A percentile compares a stretch with the other conserved stretches of the same genome.
phyloP scores from a whole-genome alignment of 2,329 filamentous ascomycete species.

The Hypoxylon sp. region DNA sequence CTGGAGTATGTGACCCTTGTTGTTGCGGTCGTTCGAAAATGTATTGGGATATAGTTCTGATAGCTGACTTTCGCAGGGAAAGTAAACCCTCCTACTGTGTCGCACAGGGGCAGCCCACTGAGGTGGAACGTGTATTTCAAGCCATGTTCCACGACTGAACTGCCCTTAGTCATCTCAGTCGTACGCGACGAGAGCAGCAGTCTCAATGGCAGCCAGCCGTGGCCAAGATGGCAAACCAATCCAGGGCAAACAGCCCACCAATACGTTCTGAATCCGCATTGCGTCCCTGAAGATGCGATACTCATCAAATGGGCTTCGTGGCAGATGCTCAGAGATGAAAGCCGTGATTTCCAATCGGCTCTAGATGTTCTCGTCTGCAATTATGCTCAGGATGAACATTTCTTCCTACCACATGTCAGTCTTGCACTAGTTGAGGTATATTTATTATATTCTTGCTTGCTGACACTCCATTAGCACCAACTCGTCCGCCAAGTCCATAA shows the following conservation, averaged over 20 bases:
- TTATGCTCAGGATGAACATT: constrained; percentile 37
- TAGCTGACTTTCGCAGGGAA: constrained; percentile 33
- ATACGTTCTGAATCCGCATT: constrained; percentile 34
- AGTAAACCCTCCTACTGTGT: constrained; percentile 11
- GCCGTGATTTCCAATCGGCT: constrained; percentile 46
- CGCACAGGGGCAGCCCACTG: constrained; percentile 25
- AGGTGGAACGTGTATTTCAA: constrained; percentile 43
- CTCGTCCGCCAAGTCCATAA: constrained; percentile 60
- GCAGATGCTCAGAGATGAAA: constrained; percentile 44
- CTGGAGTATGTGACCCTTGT: constrained; percentile 41
- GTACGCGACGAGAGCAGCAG: constrained; percentile 30
- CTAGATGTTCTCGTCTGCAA: constrained; percentile 46
- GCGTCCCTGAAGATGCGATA: constrained; percentile 25
- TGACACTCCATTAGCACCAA: constrained; percentile 53
- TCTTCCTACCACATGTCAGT: constrained; percentile 48
- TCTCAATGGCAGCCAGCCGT: constrained; percentile 17
- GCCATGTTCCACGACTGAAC: constrained; percentile 18
- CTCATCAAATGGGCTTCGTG: constrained; percentile 47
- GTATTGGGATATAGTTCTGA: constrained; percentile 4
- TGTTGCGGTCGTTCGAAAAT: constrained; percentile 3
- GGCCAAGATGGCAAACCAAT: constrained; percentile 28
- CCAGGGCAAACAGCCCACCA: constrained; percentile 23
- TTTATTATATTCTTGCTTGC: constrained; percentile 30
- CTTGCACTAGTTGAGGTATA: constrained; percentile 1
- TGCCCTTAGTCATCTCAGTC: constrained; percentile 40